Evolutionary conservation across 768 basidiomycete genomes (phyloP), one percentile per base, ranked within the genome.

Genomic region (Naganishia onofrii): DNA sequence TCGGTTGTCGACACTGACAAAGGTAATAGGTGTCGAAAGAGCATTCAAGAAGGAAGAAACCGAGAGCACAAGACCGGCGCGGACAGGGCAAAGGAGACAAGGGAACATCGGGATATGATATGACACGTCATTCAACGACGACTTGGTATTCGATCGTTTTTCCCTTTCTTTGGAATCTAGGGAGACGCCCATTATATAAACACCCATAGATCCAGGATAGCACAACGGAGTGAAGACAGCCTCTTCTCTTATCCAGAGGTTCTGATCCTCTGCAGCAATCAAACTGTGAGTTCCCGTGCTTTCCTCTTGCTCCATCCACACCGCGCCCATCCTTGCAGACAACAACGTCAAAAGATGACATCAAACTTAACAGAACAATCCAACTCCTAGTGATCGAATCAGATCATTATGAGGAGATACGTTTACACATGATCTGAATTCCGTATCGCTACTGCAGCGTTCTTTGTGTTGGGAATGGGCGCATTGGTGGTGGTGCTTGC

Each of bases 371-470:
- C 58, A 53, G 51, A 64, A 64, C 60, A 70, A 70, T 64, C 69
- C 69, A 70, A 70, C 60, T 54, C 68, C 69, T 64, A 65, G 46
- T 60, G 46, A 58, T 52, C 56, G 38, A 46, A 48, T 32, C 48
- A 44, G 56, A 54, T 58, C 68, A 51, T 48, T 51, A 52, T 64
- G 69, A 70, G 69, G 69, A 64, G 60, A n/a, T 28, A 60, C 34
- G 57, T 56, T 38, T 70, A 70, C 69, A 70, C 69, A 70, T 65
- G 69, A 70, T 70, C 69, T 70, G 69, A 70, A 52, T n/a, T 23
- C 19, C 44, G 32, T 15, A 6, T 26, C 21, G 51, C 60, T 29
- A 32, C 19, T 15, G 19, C 13, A 23, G 26, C 32, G n/a, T 28
- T 52, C 52, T 29, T 32, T 34, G 17, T 17, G 28, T 8, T 28